These are phyloP conservation scores for Podaxis sp. DNA, from an alignment of 768 basidiomycete species.

Conservation along the genomic window DNA sequence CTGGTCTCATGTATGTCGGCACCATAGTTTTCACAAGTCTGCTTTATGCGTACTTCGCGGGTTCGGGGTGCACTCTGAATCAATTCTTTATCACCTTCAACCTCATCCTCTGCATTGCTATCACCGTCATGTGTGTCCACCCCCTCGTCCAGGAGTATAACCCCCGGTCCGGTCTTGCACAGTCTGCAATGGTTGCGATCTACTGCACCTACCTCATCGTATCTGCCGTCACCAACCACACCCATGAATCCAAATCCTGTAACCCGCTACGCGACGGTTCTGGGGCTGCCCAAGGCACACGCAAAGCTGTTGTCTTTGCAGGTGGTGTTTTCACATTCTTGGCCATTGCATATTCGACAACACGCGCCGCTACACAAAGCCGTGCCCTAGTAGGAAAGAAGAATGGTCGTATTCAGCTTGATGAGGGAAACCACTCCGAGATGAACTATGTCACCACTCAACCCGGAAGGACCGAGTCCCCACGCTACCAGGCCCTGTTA, in stretches of 20 bases:
- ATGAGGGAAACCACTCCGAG: slow-evolving; percentile 61
- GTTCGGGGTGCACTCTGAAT: slow-evolving; percentile 84
- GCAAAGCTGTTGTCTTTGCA: slow-evolving; percentile 82
- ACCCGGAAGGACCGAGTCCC: slow-evolving; percentile 80
- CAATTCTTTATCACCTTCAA: slow-evolving; percentile 98
- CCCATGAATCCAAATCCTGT: slow-evolving; percentile 68
- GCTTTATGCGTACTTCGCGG: slow-evolving; percentile 90
- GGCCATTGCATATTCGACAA: slow-evolving; percentile 97
- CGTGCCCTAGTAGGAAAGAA: slow-evolving; percentile 82
- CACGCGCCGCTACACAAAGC: slow-evolving; percentile 93
- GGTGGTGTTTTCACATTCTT: slow-evolving; percentile 97
- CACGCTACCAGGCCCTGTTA: slow-evolving; percentile 89
- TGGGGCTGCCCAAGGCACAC: slow-evolving; percentile 46
- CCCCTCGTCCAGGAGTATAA: slow-evolving; percentile 90
- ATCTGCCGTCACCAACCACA: slow-evolving; percentile 91
- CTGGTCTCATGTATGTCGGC: slow-evolving; percentile 82
- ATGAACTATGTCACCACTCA: slow-evolving; percentile 78
- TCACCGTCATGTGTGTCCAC: slow-evolving; percentile 80
- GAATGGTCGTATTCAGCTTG: slow-evolving; percentile 63
- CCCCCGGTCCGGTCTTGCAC: slow-evolving; percentile 91
- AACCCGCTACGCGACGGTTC: slow-evolving; percentile 78
- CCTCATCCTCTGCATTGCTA: slow-evolving; percentile 72
- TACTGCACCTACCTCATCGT: slow-evolving; percentile 97
- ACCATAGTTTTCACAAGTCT: slow-evolving; percentile 84
- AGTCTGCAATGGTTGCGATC: slow-evolving; percentile 94